Evolutionary conservation across 2,329 filamentous ascomycete species (phyloP).

Genomic region (Fusarium concolor): DNA sequence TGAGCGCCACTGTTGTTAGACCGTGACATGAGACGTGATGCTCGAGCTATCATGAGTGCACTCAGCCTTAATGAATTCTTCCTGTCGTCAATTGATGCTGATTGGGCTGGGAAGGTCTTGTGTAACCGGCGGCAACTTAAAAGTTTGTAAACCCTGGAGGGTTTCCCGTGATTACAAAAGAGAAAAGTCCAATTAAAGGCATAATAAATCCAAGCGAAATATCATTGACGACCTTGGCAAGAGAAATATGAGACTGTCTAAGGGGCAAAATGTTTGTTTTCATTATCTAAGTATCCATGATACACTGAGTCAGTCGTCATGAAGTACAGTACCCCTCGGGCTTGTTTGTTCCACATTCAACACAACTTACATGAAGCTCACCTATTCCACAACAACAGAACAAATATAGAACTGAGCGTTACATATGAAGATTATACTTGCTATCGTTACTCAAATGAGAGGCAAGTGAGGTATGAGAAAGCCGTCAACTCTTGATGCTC

Average conservation of each 20-base stretch:
- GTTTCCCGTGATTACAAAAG: background rate
- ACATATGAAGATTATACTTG: background rate
- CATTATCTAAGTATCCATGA: background rate
- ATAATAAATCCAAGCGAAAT: background rate
- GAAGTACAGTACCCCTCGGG: too few relatives aligned
- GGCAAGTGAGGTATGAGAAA: background rate
- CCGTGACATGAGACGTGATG: background rate
- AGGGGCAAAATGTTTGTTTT: too few relatives aligned
- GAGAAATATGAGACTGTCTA: background rate
- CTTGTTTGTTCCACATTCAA: background rate
- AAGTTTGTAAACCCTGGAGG: background rate
- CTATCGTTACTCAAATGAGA: background rate
- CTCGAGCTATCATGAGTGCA: slow-evolving; percentile 14
- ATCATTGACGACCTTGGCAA: background rate
- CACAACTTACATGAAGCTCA: background rate
- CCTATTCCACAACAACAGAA: background rate
- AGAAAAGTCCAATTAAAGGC: background rate
- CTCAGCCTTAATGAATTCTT: background rate
- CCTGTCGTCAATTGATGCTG: background rate
- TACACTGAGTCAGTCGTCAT: background rate
- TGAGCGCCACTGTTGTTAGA: slow-evolving; percentile 1
- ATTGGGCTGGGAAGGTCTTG: background rate
- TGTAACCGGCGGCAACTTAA: background rate
- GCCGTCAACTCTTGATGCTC: background rate
- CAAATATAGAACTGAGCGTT: background rate